Percentiles rank a stretch among this genome's conserved stretches.
These are phyloP conservation scores for Saccharomyces mikatae DNA, from an alignment of 805 yeast species.

Conservation along the genomic window DNA sequence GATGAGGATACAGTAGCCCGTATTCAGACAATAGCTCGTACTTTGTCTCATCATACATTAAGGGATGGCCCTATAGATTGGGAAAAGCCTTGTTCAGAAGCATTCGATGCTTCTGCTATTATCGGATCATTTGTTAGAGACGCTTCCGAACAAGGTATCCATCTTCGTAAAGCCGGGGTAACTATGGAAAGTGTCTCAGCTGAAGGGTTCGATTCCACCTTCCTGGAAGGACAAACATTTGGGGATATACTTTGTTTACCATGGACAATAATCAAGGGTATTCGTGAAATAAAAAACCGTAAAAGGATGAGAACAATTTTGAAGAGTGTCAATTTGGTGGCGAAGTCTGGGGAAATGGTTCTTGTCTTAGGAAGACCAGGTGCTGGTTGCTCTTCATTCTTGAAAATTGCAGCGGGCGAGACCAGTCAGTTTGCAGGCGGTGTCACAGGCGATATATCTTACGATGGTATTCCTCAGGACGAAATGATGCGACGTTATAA, in stretches of 20 bases:
- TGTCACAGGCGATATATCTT: constrained; percentile 47
- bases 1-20: too few species aligned
- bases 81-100: neutral
- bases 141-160: constrained; percentile 42
- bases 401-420: constrained; percentile 57
- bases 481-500: constrained; percentile 54
- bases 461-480: constrained; percentile 52
- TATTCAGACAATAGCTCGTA: too few species aligned
- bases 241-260: constrained; percentile 32
- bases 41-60: too few species aligned
- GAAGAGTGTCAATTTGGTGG: constrained; percentile 36
- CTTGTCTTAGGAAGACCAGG: constrained; percentile 70
- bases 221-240: constrained; percentile 35
- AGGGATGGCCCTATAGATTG: neutral
- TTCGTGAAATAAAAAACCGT: constrained; percentile 22
- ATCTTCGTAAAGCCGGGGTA: constrained; percentile 38
- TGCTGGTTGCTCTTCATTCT: constrained; percentile 68
- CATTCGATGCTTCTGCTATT: constrained; percentile 23
- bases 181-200: constrained; percentile 33
- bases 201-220: constrained; percentile 35
- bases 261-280: constrained; percentile 24
- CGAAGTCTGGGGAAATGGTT: constrained; percentile 60
- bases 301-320: constrained; percentile 33
- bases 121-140: constrained; percentile 34
- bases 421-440: constrained; percentile 36